Evolutionary conservation across 768 basidiomycete genomes (phyloP), one percentile per base, ranked within the genome.

Genomic region (Coprinopsis cinerea): DNA sequence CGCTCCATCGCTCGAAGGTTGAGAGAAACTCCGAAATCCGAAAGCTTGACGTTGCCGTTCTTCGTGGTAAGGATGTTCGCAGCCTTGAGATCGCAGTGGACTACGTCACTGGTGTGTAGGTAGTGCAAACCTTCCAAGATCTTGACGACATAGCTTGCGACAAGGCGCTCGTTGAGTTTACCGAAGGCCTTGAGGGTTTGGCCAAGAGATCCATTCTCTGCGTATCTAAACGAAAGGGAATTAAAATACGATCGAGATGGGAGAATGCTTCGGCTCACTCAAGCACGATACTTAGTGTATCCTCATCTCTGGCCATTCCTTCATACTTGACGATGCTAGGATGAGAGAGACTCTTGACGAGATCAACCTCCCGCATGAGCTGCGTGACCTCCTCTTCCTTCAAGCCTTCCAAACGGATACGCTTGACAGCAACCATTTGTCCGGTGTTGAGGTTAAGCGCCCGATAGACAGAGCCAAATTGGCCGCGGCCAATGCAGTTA

Each of bases 51-150:
- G 60, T 98, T 96, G 36, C 94, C 95, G 44, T 83, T 94, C 78
- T 98, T 98, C 14, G 94, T 98, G 13, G 90, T 93, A n/a, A 99
- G 80, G 62, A 99, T 96, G 64, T 98, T 99, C 20, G 95, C 95
- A 0, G 95, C 93, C 67, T 99, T 99, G 55, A 99, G 79, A 68
- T 99, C 95, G 63, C 95, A 96, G 63, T 99, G 95, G 7, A 97
- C 93, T 52, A 96, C 92, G 61, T 92, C 79, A 57, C 83, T 82
- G 53, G 73, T 72, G 66, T 99, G 95, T 13, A 99, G 80, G 65
- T 97, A 98, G 60, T 94, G 81, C 41, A 98, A 70, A 0, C 95
- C 95, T 64, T 98, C 95, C 39, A 98, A 76, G 60, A 98, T 97
- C 76, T 94, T 96, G 66, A 92, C 87, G 46, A 94, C 91, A 62